Base-by-base conservation (phyloP, 2,329 filamentous ascomycete genomes). In the Paraphoma chrysanthemicola region DNA sequence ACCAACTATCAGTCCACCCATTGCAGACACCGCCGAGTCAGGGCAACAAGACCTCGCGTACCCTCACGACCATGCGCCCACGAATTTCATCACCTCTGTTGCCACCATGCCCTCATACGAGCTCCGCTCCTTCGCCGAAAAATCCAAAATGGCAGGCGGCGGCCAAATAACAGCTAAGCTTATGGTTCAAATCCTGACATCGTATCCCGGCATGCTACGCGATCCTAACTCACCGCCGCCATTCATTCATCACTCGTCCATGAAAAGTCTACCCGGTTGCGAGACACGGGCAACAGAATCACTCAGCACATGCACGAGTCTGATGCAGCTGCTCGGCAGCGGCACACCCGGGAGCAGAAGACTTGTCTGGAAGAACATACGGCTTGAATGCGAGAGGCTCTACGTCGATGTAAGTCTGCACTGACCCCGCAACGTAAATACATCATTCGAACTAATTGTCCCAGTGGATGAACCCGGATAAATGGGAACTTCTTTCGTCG, bases 361-460 rank as follows among this genome's bases (percentile, higher is more conserved):
- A 51, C 53, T 81, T 18, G 80, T 81, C 51, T 82, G 80, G 79
- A 77, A 70, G 49, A 81, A 81, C 60, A 78, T 82, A 18, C 60
- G 66, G 23, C 44, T 71, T 23, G 80, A 82, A 59, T 82, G 79
- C 63, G 78, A 81, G 63, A 68, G 72, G 6, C 51, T 80, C 2
- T 64, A 53, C 51, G 62, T 60, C 60, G 73, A 77, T 61, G 77
- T 80, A 69, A 11, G 71, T 69, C 43, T n/a, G n/a, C n/a, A n/a
- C n/a, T n/a, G n/a, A n/a, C n/a, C n/a, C n/a, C n/a, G n/a, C n/a
- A n/a, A n/a, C n/a, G n/a, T n/a, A n/a, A n/a, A n/a, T n/a, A n/a
- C n/a, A n/a, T n/a, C n/a, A n/a, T n/a, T n/a, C n/a, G n/a, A n/a
- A n/a, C n/a, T n/a, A n/a, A 14, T 41, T 29, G 30, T 31, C 14